phyloP scores from a whole-genome alignment of 805 yeast species.

The Kluyveromyces dobzhanskii region DNA sequence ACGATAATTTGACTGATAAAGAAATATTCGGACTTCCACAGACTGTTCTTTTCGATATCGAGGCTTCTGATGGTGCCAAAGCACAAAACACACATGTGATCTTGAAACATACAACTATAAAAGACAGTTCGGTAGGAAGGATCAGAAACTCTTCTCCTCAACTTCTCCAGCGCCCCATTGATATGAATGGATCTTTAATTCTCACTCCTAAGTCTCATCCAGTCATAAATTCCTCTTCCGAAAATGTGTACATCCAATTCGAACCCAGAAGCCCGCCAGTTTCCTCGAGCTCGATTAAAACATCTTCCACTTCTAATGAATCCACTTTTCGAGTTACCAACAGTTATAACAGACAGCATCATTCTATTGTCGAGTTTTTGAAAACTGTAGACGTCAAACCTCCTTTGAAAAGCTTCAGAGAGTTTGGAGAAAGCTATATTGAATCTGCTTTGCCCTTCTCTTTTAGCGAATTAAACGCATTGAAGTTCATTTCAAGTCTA shows the following conservation, averaged over 20 bases:
- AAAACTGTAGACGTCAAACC: slow-evolving; percentile 48
- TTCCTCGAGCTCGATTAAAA: slow-evolving; percentile 1
- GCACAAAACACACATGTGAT: slow-evolving; percentile 6
- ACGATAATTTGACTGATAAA: slow-evolving; percentile 1
- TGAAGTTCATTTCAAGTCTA: slow-evolving; percentile 52
- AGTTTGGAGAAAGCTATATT: slow-evolving; percentile 46
- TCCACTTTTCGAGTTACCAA: slow-evolving; percentile 32
- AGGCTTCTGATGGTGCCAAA: slow-evolving; percentile 10
- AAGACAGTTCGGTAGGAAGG: neutral
- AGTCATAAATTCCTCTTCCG: slow-evolving; percentile 32
- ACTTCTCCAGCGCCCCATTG: slow-evolving; percentile 11
- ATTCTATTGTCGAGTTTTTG: slow-evolving; percentile 51
- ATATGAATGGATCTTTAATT: slow-evolving; percentile 29
- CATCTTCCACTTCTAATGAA: slow-evolving; percentile 20
- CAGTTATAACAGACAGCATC: slow-evolving; percentile 63
- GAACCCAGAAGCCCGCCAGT: slow-evolving; percentile 19
- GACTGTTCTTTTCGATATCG: slow-evolving; percentile 43
- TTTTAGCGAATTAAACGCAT: slow-evolving; percentile 21
- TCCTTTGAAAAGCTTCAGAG: slow-evolving; percentile 48
- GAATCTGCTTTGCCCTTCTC: neutral
- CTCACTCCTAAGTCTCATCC: slow-evolving; percentile 33
- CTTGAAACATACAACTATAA: slow-evolving; percentile 1
- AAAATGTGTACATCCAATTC: slow-evolving; percentile 39
- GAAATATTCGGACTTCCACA: slow-evolving; percentile 35
- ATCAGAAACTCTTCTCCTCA: neutral